A percentile compares a stretch with the other conserved stretches of the same genome.
Evolutionary conservation across 768 basidiomycete species (phyloP).

Genomic region (Trametes meyenii): DNA sequence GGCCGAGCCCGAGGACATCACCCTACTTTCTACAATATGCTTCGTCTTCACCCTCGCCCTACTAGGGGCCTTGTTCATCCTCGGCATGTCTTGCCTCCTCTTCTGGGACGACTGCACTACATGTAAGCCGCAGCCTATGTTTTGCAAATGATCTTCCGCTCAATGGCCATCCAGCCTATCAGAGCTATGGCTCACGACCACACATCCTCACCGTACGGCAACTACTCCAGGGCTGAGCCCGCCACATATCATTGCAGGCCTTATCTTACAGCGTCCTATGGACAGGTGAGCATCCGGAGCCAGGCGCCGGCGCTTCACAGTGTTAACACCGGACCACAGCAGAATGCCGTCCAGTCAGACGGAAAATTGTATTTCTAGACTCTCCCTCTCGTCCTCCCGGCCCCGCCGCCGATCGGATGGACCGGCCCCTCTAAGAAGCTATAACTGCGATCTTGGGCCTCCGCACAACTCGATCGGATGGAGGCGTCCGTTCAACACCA

Average conservation of each 20-base stretch:
- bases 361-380: too few relatives aligned
- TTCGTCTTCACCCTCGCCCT: conserved; percentile 29
- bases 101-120: conserved; percentile 29
- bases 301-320: too few relatives aligned
- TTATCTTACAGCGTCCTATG: too few relatives aligned
- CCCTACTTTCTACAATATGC: conserved; percentile 32
- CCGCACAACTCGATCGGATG: too few relatives aligned
- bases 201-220: conserved; percentile 21
- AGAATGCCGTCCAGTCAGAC: too few relatives aligned
- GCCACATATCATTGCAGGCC: not conserved
- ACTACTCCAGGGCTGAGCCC: conserved; percentile 14
- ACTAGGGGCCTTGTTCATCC: conserved; percentile 28
- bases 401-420: too few relatives aligned
- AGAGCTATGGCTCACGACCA: conserved; percentile 17
- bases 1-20: conserved; percentile 25
- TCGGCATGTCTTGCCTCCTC: conserved; percentile 26
- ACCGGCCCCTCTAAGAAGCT: too few relatives aligned
- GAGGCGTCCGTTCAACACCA: too few relatives aligned
- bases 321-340: too few relatives aligned
- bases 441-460: too few relatives aligned
- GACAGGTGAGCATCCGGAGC: too few relatives aligned
- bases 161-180: conserved; percentile 3
- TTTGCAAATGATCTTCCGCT: not conserved
- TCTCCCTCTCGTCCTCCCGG: too few relatives aligned
- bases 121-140: conserved; percentile 16